Conservation (phyloP, 306 rosid species). For the Quercus cerris region DNA sequence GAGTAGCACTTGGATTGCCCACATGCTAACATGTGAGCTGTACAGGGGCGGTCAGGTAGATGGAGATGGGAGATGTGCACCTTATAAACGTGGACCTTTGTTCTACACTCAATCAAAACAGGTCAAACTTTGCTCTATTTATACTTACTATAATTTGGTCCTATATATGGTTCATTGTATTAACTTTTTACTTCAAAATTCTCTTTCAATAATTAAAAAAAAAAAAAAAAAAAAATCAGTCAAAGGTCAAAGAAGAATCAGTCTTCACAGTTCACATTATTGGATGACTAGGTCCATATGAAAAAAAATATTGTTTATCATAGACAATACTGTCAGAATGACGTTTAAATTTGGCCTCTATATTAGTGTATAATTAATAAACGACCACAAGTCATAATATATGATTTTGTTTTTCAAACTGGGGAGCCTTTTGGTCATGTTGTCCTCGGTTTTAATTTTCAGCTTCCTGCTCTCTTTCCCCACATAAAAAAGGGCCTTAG, state of each 20-base stretch:
- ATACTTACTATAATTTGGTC: slow-evolving; percentile 1
- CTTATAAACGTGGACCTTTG: slow-evolving; percentile 25
- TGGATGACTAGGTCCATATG: no score
- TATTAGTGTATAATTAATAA: neutral
- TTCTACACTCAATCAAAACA: neutral
- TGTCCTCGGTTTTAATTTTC: no score
- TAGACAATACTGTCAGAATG: slow-evolving; percentile 15
- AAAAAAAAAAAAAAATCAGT: neutral
- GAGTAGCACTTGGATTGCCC: slow-evolving; percentile 39
- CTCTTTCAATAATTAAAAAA: neutral
- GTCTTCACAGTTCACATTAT: neutral
- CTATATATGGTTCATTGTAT: neutral
- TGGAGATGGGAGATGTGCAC: neutral
- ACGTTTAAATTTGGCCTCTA: slow-evolving; percentile 9
- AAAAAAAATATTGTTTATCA: neutral
- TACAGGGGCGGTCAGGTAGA: slow-evolving; percentile 25
- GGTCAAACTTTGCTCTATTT: slow-evolving; percentile 1
- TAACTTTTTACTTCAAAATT: slow-evolving; percentile 3
- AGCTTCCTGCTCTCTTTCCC: no score
- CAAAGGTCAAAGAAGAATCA: neutral
- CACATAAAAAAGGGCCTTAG: no score
- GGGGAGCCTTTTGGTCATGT: no score
- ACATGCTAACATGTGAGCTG: slow-evolving; percentile 68
- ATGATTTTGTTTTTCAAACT: no score
- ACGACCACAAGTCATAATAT: no score